These are phyloP conservation scores for Candida coquimbonensis DNA, from an alignment of 805 yeast species.

Conservation along the genomic window DNA sequence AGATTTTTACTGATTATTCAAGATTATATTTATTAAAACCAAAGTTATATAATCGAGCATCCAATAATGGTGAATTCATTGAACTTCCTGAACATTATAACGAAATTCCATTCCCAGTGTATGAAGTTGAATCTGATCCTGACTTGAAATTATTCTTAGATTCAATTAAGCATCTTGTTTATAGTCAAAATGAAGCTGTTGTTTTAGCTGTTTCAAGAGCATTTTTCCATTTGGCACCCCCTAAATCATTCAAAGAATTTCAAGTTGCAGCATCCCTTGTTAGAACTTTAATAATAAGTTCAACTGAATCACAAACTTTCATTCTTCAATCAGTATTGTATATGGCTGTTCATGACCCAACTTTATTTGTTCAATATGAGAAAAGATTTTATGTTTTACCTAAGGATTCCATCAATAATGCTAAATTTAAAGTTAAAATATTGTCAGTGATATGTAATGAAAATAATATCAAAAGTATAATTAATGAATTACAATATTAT, in stretches of 20 bases:
- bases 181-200: conserved; percentile 51
- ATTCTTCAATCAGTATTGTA: conserved; percentile 42
- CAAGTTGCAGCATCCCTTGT: conserved; percentile 46
- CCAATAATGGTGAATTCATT: conserved; percentile 22
- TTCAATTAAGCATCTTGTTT: conserved; percentile 38
- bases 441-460: conserved; percentile 52
- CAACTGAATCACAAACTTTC: conserved; percentile 27
- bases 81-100: conserved; percentile 39
- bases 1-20: conserved; percentile 59
- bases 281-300: conserved; percentile 30
- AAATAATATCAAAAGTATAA: conserved; percentile 41
- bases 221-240: conserved; percentile 50
- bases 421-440: conserved; percentile 52
- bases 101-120: conserved; percentile 30
- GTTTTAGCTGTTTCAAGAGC: conserved; percentile 55
- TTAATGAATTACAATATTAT: conserved; percentile 59
- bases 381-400: conserved; percentile 52
- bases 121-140: conserved; percentile 39
- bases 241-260: conserved; percentile 39
- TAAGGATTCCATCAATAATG: conserved; percentile 36
- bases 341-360: conserved; percentile 31
- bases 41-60: conserved; percentile 28
- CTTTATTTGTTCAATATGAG: conserved; percentile 29
- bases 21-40: conserved; percentile 56
- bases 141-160: conserved; percentile 54